Evolutionary conservation across 352 stramenopile genomes (phyloP).

Genomic region (Plasmopara muralis): DNA sequence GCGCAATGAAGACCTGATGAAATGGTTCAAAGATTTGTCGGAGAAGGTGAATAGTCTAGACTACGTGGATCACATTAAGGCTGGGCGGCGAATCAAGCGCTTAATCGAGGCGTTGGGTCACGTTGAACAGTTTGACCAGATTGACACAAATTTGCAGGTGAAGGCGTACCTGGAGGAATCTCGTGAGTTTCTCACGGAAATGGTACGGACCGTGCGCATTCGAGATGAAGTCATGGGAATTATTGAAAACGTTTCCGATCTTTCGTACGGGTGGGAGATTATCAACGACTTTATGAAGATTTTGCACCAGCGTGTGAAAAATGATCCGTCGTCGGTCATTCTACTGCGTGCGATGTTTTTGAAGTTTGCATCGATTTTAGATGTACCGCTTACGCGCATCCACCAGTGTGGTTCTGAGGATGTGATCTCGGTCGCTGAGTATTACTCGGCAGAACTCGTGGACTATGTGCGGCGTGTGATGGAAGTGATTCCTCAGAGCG

Average conservation of each 20-base stretch:
- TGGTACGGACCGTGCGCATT: slow-evolving; percentile 93
- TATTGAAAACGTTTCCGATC: slow-evolving; percentile 91
- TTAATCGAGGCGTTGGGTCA: slow-evolving; percentile 90
- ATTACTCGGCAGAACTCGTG: slow-evolving; percentile 92
- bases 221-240: slow-evolving; percentile 88
- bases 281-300: slow-evolving; percentile 94
- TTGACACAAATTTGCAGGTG: slow-evolving; percentile 93
- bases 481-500: slow-evolving; percentile 91
- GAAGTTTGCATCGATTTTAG: slow-evolving; percentile 92
- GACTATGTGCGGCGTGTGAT: slow-evolving; percentile 92
- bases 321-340: slow-evolving; percentile 89
- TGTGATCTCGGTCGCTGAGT: slow-evolving; percentile 88
- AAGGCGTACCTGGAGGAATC: slow-evolving; percentile 92
- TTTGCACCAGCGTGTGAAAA: slow-evolving; percentile 89
- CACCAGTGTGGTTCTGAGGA: slow-evolving; percentile 90
- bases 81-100: slow-evolving; percentile 91
- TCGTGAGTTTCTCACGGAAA: slow-evolving; percentile 89
- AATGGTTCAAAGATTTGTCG: slow-evolving; percentile 89
- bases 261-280: slow-evolving; percentile 93
- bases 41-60: slow-evolving; percentile 89
- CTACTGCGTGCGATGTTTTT: slow-evolving; percentile 91
- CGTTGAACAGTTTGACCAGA: slow-evolving; percentile 95
- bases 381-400: slow-evolving; percentile 90
- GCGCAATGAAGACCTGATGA: slow-evolving; percentile 90
- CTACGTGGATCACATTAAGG: slow-evolving; percentile 90